phyloP scores from a whole-genome alignment of 108 stramenopile genomes.

The Skeletonema grethae region DNA sequence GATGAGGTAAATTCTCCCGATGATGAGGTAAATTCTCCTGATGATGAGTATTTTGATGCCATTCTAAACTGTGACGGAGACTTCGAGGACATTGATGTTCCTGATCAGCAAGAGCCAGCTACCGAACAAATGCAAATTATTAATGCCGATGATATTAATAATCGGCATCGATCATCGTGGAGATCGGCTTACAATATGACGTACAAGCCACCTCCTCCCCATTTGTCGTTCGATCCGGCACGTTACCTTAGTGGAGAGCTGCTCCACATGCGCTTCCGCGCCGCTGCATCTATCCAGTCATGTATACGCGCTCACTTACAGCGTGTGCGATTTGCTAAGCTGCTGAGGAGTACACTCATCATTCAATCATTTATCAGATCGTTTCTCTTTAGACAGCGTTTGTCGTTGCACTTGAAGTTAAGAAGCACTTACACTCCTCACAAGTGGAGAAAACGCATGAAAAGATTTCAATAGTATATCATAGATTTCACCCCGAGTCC shows the following conservation, averaged over 20 bases:
- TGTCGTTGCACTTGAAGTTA: conserved; percentile 16
- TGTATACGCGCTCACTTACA: conserved; percentile 16
- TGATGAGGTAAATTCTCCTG: neutral
- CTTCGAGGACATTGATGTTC: neutral
- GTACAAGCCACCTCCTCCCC: conserved; percentile 41
- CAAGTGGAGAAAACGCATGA: conserved; percentile 23
- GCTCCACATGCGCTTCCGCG: neutral
- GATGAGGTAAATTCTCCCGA: neutral
- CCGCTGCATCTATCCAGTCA: conserved; percentile 27
- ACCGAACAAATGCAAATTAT: neutral
- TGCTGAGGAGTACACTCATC: conserved; percentile 16
- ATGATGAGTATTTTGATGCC: conserved; percentile 20
- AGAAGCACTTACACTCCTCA: conserved; percentile 21
- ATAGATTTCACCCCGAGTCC: neutral
- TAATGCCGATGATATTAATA: conserved; percentile 1
- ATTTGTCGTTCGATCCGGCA: conserved; percentile 19
- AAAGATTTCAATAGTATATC: neutral
- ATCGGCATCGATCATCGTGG: conserved; percentile 41
- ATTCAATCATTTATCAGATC: conserved; percentile 21
- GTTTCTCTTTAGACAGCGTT: conserved; percentile 27
- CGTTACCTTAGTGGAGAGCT: conserved; percentile 13
- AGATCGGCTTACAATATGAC: conserved; percentile 26
- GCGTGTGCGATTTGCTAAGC: conserved; percentile 10
- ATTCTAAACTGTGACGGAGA: conserved; percentile 32
- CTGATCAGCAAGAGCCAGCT: neutral